Evolutionary conservation across 495 filamentous ascomycete species (phyloP).

Genomic region (Articulospora tetracladia): DNA sequence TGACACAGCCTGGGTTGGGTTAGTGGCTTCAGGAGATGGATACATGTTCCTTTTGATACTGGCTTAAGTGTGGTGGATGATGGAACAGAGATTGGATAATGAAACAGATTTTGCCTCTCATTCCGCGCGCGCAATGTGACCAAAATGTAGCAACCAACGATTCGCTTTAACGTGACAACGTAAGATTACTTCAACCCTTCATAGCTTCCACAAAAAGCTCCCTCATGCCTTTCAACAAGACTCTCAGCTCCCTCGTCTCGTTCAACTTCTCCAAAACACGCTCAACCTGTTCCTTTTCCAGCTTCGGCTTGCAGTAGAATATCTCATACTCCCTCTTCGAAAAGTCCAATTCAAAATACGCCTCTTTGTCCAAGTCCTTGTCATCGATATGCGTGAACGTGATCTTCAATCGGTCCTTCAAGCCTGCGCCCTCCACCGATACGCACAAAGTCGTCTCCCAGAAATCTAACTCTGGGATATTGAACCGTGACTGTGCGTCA

Average conservation of each 20-base stretch:
- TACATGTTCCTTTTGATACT: no score
- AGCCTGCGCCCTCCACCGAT: slow-evolving; percentile 84
- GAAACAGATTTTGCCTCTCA: background rate
- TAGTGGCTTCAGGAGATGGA: background rate
- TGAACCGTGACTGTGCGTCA: slow-evolving; percentile 76
- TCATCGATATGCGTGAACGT: slow-evolving; percentile 86
- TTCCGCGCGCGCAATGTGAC: background rate
- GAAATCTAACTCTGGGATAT: slow-evolving; percentile 89
- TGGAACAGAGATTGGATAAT: no score
- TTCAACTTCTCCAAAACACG: slow-evolving; percentile 72
- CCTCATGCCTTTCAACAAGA: slow-evolving; percentile 88
- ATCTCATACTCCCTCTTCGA: slow-evolving; percentile 80
- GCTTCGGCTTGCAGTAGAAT: slow-evolving; percentile 69
- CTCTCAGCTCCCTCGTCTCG: slow-evolving; percentile 75
- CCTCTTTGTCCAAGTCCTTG: slow-evolving; percentile 83
- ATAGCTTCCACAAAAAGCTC: slow-evolving; percentile 68
- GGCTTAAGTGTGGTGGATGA: no score
- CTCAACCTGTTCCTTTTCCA: slow-evolving; percentile 70
- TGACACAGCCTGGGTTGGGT: background rate
- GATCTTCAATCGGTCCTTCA: slow-evolving; percentile 84
- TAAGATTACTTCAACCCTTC: slow-evolving; percentile 30
- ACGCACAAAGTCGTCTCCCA: slow-evolving; percentile 90
- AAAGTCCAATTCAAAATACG: slow-evolving; percentile 88
- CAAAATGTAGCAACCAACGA: no score
- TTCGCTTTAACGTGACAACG: background rate